These are phyloP conservation scores for Paspalum vaginatum DNA, from an alignment of 176 grass and related monocot genomes.

Conservation along the genomic window DNA sequence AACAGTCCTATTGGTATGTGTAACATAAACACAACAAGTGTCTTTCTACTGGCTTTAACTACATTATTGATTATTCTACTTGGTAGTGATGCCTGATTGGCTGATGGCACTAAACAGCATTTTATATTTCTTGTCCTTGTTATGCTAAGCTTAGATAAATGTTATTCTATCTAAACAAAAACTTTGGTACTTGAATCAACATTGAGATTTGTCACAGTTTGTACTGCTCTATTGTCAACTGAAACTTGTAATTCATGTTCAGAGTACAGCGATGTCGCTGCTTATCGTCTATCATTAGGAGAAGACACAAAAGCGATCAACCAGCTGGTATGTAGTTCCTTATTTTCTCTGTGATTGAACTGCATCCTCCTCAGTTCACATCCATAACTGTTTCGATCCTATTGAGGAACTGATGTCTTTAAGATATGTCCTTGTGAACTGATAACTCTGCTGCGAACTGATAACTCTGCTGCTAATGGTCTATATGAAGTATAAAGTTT, in stretches of 20 bases:
- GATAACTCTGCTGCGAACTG: constrained; percentile 6
- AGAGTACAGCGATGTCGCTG: constrained; percentile 97
- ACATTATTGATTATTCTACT: constrained; percentile 18
- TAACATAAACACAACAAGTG: background rate
- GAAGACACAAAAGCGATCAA: constrained; percentile 99
- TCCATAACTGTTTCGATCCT: constrained; percentile 15
- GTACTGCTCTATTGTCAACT: constrained; percentile 1
- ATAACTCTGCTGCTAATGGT: background rate
- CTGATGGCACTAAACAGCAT: background rate
- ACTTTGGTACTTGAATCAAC: background rate
- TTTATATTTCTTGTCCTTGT: constrained; percentile 16
- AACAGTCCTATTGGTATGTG: constrained; percentile 90
- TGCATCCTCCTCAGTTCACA: background rate
- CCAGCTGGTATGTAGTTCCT: constrained; percentile 71
- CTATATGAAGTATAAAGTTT: constrained; percentile 25
- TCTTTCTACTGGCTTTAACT: constrained; percentile 33
- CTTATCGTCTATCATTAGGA: constrained; percentile 86
- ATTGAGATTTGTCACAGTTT: background rate
- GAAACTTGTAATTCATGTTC: constrained; percentile 42
- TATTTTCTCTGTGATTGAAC: constrained; percentile 32
- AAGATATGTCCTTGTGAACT: constrained; percentile 16
- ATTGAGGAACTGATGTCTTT: background rate
- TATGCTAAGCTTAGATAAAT: background rate
- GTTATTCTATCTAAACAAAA: background rate
- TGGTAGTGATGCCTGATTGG: constrained; percentile 27